Percentiles rank a stretch among this genome's conserved stretches.
Evolutionary conservation across 768 basidiomycete species (phyloP).

Genomic region (Mrakia blollopis): DNA sequence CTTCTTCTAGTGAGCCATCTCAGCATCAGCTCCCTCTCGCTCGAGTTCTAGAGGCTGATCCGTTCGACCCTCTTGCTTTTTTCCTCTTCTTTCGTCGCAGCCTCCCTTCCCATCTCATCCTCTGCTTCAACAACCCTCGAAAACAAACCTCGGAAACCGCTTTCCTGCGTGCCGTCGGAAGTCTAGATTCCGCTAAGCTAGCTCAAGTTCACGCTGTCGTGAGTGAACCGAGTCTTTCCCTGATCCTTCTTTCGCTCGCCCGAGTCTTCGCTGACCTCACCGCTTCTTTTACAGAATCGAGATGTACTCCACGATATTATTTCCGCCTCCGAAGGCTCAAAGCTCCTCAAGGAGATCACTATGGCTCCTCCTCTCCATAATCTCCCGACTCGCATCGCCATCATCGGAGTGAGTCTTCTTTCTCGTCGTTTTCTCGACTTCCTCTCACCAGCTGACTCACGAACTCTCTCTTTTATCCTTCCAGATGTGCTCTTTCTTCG

Average conservation of each 20-base stretch:
- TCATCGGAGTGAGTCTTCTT: constrained; percentile 13
- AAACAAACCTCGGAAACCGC: constrained; percentile 29
- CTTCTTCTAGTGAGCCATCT: constrained; percentile 30
- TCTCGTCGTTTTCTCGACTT: background rate
- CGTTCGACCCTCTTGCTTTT: background rate
- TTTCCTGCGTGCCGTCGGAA: constrained; percentile 22
- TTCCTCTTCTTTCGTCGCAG: background rate
- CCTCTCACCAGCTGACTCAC: background rate
- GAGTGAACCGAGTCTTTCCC: background rate
- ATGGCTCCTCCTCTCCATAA: background rate
- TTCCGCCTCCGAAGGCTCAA: constrained; percentile 24
- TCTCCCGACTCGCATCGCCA: constrained; percentile 12
- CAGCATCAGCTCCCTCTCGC: background rate
- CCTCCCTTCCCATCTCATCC: background rate
- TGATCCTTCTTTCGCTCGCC: background rate
- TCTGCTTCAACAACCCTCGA: constrained; percentile 27
- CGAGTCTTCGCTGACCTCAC: background rate
- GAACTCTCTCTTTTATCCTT: background rate
- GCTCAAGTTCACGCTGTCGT: constrained; percentile 23
- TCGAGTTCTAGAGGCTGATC: background rate
- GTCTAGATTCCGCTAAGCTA: constrained; percentile 25
- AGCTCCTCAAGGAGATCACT: constrained; percentile 28
- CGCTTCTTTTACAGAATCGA: background rate
- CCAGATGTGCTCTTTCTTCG: constrained; percentile 30
- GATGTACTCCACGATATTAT: constrained; percentile 30